Conservation (phyloP, 208 protist species). For the Angomonas ambiguus region DNA sequence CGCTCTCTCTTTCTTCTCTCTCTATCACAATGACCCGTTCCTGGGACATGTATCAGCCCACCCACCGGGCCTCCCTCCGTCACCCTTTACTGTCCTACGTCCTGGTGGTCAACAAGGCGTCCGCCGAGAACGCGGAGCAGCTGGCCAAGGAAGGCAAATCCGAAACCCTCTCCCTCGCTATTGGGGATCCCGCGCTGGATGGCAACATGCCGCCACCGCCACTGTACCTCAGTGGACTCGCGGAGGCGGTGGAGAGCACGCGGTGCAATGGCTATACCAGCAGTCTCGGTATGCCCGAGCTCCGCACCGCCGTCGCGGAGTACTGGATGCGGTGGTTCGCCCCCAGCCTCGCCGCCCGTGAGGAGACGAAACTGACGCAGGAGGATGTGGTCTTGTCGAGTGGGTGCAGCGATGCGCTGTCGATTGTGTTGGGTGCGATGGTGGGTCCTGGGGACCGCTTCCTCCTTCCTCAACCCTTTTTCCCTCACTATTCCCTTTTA, state of each 20-base stretch:
- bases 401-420: slow-evolving; percentile 75
- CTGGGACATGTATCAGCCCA: slow-evolving; percentile 15
- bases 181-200: slow-evolving; percentile 55
- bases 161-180: slow-evolving; percentile 61
- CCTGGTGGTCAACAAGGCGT: not conserved
- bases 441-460: slow-evolving; percentile 70
- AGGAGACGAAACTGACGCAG: slow-evolving; percentile 9
- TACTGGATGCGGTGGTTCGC: slow-evolving; percentile 26
- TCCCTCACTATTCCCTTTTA: slow-evolving; percentile 84
- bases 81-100: slow-evolving; percentile 15
- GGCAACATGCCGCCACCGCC: slow-evolving; percentile 54
- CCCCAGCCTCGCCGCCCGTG: slow-evolving; percentile 5
- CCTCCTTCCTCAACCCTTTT: slow-evolving; percentile 82
- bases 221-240: slow-evolving; percentile 29
- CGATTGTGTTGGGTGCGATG: slow-evolving; percentile 63
- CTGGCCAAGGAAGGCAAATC: slow-evolving; percentile 17
- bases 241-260: slow-evolving; percentile 21
- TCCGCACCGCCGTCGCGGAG: slow-evolving; percentile 43
- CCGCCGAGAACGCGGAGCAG: slow-evolving; percentile 7
- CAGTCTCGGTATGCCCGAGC: slow-evolving; percentile 22
- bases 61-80: slow-evolving; percentile 11
- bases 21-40: slow-evolving; percentile 6
- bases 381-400: slow-evolving; percentile 51
- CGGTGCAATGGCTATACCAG: slow-evolving; percentile 59
- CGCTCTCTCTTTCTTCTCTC: not conserved